Conservation (phyloP, 2,329 filamentous ascomycete genomes). For the Penicillium palitans region DNA sequence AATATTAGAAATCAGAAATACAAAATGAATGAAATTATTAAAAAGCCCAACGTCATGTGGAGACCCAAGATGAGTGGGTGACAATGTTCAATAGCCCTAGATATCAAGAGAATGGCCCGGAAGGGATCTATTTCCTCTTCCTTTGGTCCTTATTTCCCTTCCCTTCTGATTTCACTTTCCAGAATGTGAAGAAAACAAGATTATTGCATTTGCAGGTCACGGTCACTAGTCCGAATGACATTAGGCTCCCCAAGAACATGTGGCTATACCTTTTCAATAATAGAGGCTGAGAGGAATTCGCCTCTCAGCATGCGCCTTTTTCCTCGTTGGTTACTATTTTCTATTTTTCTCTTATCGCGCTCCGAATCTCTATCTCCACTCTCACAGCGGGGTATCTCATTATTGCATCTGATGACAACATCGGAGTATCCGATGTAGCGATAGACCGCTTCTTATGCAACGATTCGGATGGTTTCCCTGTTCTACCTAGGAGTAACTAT, state of each 20-base stretch:
- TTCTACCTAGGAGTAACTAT: neutral
- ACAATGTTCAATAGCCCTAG: neutral
- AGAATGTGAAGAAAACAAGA: neutral
- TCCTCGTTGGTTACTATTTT: neutral
- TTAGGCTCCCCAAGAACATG: neutral
- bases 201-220: neutral
- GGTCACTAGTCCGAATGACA: neutral
- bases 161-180: neutral
- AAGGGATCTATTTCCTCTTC: neutral
- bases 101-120: neutral
- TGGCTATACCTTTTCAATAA: constrained; percentile 2
- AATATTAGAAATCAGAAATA: neutral
- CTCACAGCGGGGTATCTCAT: constrained; percentile 1
- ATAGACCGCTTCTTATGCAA: constrained; percentile 1
- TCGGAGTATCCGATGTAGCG: neutral
- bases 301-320: constrained; percentile 3
- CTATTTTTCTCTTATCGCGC: neutral
- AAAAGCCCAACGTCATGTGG: constrained; percentile 2
- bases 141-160: neutral
- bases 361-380: neutral
- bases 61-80: neutral
- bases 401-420: constrained; percentile 8
- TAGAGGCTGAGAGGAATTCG: neutral
- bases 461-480: constrained; percentile 1
- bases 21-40: neutral